Base-by-base conservation (phyloP, 2,329 filamentous ascomycete species). In the Fonsecaea erecta region DNA sequence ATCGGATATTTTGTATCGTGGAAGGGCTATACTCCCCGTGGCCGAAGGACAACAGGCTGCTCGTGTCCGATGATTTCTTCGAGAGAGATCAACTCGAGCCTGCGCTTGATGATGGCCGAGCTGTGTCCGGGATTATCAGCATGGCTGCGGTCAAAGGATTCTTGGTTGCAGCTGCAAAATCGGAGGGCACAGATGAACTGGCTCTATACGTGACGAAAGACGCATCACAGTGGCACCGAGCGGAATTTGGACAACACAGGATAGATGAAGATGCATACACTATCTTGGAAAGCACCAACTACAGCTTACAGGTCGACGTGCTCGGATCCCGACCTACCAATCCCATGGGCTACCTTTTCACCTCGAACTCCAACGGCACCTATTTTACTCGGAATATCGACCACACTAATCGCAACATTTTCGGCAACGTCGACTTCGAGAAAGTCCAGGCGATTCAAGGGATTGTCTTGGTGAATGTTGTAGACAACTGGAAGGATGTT, bases 291-390 rank as follows among this genome's bases (percentile, higher is more conserved):
- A 95, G 93, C 73, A 98, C 95, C 48, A 94, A 97, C 75, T 97
- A 99, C 81, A 97, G 94, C 80, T 93, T 99, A 72, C 94, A 98
- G 78, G 88, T 99, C 62, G 93, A 98, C 77, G 93, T 98, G 68
- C 89, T 94, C 85, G 92, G 90, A 1, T 84, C 83, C 11, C 80
- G 77, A 63, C 84, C 84, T 12, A 85, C 84, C 1, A 86, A 85
- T 40, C 86, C 90, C 0, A 94, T 97, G 86, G 96, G 95, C 35
- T 88, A 90, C 11, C 83, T 99, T 63, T 94, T 97, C 74, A 96
- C 93, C 5, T 98, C 94, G 75, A 99, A 99, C 76, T 98, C 93
- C 34, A 96, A 98, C 75, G 95, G 95, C 66, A 97, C 93, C 1
- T 97, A 94, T 77, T 99, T 98, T 76, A 95, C 91, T 1, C 88